A percentile compares a stretch with the other conserved stretches of the same genome.
phyloP scores from a whole-genome alignment of 768 basidiomycete species.

The Serendipita sp. region DNA sequence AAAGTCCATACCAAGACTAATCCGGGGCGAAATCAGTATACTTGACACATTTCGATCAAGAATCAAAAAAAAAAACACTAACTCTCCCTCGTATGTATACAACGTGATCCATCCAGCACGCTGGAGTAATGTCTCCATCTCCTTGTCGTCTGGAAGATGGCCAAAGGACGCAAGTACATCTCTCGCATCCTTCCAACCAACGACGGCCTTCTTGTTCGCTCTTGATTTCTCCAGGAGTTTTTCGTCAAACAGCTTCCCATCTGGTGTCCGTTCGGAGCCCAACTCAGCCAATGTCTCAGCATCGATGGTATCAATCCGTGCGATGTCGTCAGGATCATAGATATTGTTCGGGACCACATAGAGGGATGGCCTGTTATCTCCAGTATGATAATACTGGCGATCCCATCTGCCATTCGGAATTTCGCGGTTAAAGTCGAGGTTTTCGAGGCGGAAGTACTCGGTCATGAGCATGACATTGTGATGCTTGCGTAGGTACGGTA shows the following conservation, averaged over 20 bases:
- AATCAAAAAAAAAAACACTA: background rate
- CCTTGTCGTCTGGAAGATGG: background rate
- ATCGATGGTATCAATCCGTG: background rate
- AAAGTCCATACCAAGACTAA: background rate
- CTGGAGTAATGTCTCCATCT: background rate
- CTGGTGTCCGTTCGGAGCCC: background rate
- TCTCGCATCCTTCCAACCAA: background rate
- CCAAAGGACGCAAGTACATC: background rate
- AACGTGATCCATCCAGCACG: background rate
- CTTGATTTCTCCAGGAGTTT: background rate
- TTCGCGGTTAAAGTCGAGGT: slow-evolving; percentile 7
- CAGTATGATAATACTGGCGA: background rate
- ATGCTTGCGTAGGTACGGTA: slow-evolving; percentile 8
- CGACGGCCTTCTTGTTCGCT: background rate
- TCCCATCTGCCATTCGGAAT: slow-evolving; percentile 6
- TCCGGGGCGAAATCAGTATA: background rate
- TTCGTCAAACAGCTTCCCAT: background rate
- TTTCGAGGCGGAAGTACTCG: slow-evolving; percentile 11
- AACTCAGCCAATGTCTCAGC: background rate
- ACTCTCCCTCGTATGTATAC: slow-evolving; percentile 7
- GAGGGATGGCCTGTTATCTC: background rate
- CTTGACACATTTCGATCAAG: background rate
- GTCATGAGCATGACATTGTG: slow-evolving; percentile 7
- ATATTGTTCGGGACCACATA: background rate
- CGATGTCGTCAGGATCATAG: background rate